Evolutionary conservation across 176 grass and related monocot species (phyloP), one percentile per base, ranked within the genome.

Genomic region (Hyparrhenia diplandra): DNA sequence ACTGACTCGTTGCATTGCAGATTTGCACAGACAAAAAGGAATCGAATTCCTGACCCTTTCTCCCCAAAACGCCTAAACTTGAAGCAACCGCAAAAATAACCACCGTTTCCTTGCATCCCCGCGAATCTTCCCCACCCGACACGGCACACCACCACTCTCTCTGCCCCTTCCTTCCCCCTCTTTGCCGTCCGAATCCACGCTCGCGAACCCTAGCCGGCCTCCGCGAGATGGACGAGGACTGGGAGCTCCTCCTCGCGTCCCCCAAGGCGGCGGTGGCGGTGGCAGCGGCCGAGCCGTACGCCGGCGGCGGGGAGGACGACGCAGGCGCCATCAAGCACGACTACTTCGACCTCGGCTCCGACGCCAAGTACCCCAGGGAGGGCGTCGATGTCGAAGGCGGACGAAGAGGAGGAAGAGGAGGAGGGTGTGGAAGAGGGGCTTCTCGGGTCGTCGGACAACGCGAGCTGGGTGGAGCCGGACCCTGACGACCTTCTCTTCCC

Each of bases 401-500:
- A 4, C 10, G 11, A 35, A 3, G 80, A 55, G 17, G 85, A 34
- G 29, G 73, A 70, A 0, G 46, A 47, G 46, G 47, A 55, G 20
- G n/a, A n/a, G n/a, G 52, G 21, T 4, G 52, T 10, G 27, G 78
- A 70, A 21, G 85, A 84, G 54, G 92, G 64, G 71, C 65, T 67
- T n/a, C 80, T 61, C 8, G 83, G 35, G 45, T 78, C 80, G 55
- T 88, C 88, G 12, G 85, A 89, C 64, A 88, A 46, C 84, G 58
- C 84, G 40, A 90, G 87, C 62, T 90, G 92, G 88, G 87, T 99
- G 76, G 96, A 95, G 35, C 88, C 96, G 13, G 88, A 99, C 52
- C 88, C 92, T 2, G 87, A 85, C 7, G 83, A 76, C 18, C 80
- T 94, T 77, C 45, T 37, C 67, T 94, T 94, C 63, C 90, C 86